These are phyloP conservation scores for Sporothrix mexicana DNA, from an alignment of 2,329 filamentous ascomycete species.

Conservation along the genomic window DNA sequence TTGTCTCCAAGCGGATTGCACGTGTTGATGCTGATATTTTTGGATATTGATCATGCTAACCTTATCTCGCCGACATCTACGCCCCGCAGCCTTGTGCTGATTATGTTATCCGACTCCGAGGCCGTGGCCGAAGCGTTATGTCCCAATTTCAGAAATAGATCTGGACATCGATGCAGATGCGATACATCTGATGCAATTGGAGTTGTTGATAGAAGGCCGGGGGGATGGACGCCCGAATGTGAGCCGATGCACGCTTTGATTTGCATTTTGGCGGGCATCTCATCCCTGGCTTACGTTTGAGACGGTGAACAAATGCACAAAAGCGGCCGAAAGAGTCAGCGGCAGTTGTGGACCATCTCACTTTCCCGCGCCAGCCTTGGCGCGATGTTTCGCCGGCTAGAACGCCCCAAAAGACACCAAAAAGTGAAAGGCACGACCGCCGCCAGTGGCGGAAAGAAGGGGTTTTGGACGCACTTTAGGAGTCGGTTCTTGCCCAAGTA, in stretches of 20 bases:
- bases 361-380: slow-evolving; percentile 16
- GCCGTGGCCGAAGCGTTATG: background rate
- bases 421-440: background rate
- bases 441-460: background rate
- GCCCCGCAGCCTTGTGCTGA: background rate
- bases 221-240: background rate
- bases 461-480: background rate
- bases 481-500: slow-evolving; percentile 26
- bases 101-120: background rate
- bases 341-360: background rate
- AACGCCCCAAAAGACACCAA: background rate
- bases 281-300: background rate
- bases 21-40: too few species aligned
- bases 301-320: background rate
- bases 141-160: too few species aligned
- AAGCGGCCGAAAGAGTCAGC: background rate
- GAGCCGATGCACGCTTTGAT: background rate
- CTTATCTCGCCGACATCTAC: too few species aligned
- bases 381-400: background rate
- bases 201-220: background rate
- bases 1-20: background rate
- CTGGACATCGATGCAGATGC: background rate
- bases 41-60: too few species aligned
- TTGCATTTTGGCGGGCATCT: background rate
- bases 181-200: too few species aligned